Percentiles rank a stretch among this genome's conserved stretches.
Evolutionary conservation across 116 monocot species (phyloP).

Genomic region (Papilionanthe hybrid): DNA sequence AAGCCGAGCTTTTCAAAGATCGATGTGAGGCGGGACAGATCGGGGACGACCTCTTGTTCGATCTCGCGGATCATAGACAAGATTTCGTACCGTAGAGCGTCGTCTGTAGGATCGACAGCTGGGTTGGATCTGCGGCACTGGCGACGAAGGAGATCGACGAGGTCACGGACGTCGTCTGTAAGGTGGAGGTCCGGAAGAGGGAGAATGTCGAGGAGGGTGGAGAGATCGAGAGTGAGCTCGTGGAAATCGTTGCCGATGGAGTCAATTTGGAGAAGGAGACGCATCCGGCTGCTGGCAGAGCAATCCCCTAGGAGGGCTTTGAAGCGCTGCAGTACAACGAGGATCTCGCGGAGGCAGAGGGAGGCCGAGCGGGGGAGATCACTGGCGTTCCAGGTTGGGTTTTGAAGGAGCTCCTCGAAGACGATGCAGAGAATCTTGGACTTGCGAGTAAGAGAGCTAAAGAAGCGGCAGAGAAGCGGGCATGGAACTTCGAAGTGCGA

Average conservation of each 20-base stretch:
- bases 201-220: slow-evolving; percentile 58
- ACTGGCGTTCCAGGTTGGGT: not conserved
- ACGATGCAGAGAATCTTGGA: slow-evolving; percentile 24
- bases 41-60: slow-evolving; percentile 48
- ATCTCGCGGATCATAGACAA: slow-evolving; percentile 41
- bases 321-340: slow-evolving; percentile 37
- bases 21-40: slow-evolving; percentile 23
- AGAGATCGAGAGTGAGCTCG: slow-evolving; percentile 44
- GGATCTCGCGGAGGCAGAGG: slow-evolving; percentile 42
- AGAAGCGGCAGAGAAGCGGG: slow-evolving; percentile 18
- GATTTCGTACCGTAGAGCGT: slow-evolving; percentile 31
- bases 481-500: slow-evolving; percentile 12
- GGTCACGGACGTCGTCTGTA: slow-evolving; percentile 46
- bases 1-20: slow-evolving; percentile 53
- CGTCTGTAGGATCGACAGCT: slow-evolving; percentile 19
- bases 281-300: slow-evolving; percentile 43
- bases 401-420: slow-evolving; percentile 39
- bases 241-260: slow-evolving; percentile 32
- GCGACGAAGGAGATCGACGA: slow-evolving; percentile 38
- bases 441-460: slow-evolving; percentile 24
- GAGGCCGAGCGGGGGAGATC: slow-evolving; percentile 32
- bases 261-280: slow-evolving; percentile 32
- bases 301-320: slow-evolving; percentile 34
- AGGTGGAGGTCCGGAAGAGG: slow-evolving; percentile 38
- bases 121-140: slow-evolving; percentile 51